phyloP scores from a whole-genome alignment of 257 asterid species.

The Linaria vulgaris region DNA sequence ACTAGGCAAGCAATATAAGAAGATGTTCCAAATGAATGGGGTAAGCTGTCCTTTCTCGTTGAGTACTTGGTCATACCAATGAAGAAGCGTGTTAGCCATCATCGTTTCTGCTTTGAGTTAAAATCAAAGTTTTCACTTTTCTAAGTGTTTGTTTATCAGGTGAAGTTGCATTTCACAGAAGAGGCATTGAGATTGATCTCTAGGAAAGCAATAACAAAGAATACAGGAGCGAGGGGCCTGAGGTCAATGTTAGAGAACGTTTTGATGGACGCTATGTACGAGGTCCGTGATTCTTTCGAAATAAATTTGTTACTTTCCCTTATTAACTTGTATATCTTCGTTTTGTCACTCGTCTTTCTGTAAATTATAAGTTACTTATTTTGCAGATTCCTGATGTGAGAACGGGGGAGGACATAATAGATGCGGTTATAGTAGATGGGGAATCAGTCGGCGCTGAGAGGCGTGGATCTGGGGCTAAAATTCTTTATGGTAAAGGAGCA shows the following conservation, averaged over 20 bases:
- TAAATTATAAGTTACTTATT: background rate
- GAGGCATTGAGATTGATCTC: constrained; percentile 89
- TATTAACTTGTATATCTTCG: too few species aligned
- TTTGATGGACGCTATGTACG: constrained; percentile 98
- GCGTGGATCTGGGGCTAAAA: constrained; percentile 68
- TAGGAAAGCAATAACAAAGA: constrained; percentile 77
- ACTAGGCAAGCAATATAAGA: constrained; percentile 90
- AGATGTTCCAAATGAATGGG: constrained; percentile 95
- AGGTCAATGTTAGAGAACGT: constrained; percentile 84
- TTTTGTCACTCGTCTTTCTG: background rate
- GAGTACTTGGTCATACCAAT: constrained; percentile 1
- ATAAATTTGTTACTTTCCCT: background rate
- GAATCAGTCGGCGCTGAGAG: constrained; percentile 61
- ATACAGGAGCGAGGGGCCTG: constrained; percentile 96
- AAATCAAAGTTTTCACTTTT: background rate
- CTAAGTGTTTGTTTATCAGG: constrained; percentile 49
- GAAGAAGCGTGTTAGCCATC: too few species aligned
- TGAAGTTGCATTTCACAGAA: constrained; percentile 82
- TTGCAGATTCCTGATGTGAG: constrained; percentile 90
- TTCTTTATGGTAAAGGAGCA: constrained; percentile 84
- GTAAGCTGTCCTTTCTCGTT: constrained; percentile 40
- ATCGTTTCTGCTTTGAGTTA: too few species aligned
- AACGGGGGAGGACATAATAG: constrained; percentile 80
- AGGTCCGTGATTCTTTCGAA: constrained; percentile 49
- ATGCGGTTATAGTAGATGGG: constrained; percentile 78